Conservation (phyloP, 257 asterid genomes). For the Vinca minor region DNA sequence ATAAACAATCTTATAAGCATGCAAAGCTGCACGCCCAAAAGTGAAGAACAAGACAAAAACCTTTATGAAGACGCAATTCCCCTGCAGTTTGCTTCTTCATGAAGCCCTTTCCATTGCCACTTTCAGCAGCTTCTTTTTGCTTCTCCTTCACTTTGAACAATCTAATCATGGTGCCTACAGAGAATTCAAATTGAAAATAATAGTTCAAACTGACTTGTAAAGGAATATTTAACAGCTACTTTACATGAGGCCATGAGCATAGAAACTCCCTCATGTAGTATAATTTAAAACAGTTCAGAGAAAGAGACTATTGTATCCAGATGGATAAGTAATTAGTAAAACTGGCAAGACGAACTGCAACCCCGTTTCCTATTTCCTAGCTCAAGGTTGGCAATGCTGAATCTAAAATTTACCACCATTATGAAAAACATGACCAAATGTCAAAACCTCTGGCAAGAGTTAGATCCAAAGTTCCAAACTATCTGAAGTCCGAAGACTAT, state of each 20-base stretch:
- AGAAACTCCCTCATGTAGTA: neutral
- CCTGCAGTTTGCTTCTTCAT: conserved; percentile 23
- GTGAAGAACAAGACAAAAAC: conserved; percentile 9
- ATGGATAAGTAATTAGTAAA: neutral
- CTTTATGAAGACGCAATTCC: conserved; percentile 27
- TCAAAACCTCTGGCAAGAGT: neutral
- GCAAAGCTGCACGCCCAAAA: too few species aligned
- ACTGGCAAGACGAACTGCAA: neutral
- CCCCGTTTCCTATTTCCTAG: neutral
- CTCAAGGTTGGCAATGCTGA: neutral
- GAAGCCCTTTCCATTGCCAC: conserved; percentile 9
- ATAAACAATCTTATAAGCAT: too few species aligned
- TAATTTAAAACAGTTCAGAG: too few species aligned
- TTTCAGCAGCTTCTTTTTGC: conserved; percentile 24
- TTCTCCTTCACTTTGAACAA: conserved; percentile 30
- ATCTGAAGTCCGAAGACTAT: too few species aligned
- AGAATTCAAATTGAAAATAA: neutral
- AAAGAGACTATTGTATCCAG: too few species aligned
- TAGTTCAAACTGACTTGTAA: neutral
- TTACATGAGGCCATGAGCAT: neutral
- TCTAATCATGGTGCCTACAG: conserved; percentile 28
- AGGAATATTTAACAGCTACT: neutral
- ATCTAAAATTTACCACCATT: neutral
- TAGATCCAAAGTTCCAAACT: neutral
- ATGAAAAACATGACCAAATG: neutral